These are phyloP conservation scores for Corymbia maculata DNA, from an alignment of 345 rosid species.

Conservation along the genomic window DNA sequence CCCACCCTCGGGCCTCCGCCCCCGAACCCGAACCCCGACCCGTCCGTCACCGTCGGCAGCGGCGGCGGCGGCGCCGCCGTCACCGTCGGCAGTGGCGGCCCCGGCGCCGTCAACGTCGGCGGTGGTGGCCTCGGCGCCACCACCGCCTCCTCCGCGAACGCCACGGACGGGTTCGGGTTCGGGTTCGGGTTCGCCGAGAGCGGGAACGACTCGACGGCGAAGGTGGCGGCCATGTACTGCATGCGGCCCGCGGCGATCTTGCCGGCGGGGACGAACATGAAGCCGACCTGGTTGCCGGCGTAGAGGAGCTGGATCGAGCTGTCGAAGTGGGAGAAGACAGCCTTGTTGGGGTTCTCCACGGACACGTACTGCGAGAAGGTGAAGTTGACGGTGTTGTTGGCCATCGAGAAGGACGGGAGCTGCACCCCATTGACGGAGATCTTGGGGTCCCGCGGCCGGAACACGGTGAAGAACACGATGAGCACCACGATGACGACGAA, in stretches of 20 bases:
- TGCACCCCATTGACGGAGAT: slow-evolving; percentile 84
- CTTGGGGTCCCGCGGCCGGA: slow-evolving; percentile 82
- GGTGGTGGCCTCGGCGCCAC: slow-evolving; percentile 29
- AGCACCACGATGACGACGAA: slow-evolving; percentile 49
- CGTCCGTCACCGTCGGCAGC: slow-evolving; percentile 7
- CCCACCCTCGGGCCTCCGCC: slow-evolving; percentile 32
- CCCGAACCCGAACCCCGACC: neutral
- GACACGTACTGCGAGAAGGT: slow-evolving; percentile 86
- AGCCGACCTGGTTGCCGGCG: slow-evolving; percentile 82
- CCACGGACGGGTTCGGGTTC: slow-evolving; percentile 6
- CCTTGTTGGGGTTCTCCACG: slow-evolving; percentile 78
- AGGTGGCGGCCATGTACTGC: slow-evolving; percentile 94
- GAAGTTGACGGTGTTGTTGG: slow-evolving; percentile 83
- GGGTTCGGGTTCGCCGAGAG: slow-evolving; percentile 14
- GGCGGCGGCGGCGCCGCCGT: slow-evolving; percentile 30
- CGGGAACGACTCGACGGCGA: slow-evolving; percentile 80
- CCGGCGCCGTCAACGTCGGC: neutral
- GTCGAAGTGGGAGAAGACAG: slow-evolving; percentile 85
- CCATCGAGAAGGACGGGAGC: slow-evolving; percentile 84
- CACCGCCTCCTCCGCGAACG: slow-evolving; percentile 37
- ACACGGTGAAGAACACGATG: slow-evolving; percentile 87
- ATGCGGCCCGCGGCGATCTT: slow-evolving; percentile 67
- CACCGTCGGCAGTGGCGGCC: slow-evolving; percentile 7
- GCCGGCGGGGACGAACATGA: slow-evolving; percentile 98
- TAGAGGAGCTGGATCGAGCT: slow-evolving; percentile 85